Percentiles rank a stretch among this genome's conserved stretches.
These are phyloP conservation scores for Tulasnella calospora DNA, from an alignment of 768 basidiomycete species.

Conservation along the genomic window DNA sequence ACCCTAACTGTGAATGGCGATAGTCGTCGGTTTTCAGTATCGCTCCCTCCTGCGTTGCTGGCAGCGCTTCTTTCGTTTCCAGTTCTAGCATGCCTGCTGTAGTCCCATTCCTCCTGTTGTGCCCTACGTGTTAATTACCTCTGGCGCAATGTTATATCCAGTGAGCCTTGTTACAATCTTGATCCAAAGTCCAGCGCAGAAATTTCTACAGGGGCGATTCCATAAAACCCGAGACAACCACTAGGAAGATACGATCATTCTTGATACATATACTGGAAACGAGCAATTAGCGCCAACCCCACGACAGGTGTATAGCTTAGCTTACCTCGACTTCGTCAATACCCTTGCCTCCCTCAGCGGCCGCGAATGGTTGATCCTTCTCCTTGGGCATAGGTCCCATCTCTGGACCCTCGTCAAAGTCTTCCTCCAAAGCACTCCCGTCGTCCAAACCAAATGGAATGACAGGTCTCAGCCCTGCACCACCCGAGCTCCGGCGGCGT, in stretches of 20 bases:
- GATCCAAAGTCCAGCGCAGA: not conserved
- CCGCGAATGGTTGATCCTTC: slow-evolving; percentile 64
- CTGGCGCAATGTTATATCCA: not conserved
- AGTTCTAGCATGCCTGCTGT: not conserved
- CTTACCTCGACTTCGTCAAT: slow-evolving; percentile 75
- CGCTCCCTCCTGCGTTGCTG: not conserved
- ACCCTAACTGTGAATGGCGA: not conserved
- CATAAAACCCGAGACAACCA: not conserved
- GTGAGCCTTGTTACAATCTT: not conserved
- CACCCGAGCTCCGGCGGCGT: slow-evolving; percentile 67
- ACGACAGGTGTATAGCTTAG: not conserved
- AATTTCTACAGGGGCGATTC: not conserved
- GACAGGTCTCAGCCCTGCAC: slow-evolving; percentile 71
- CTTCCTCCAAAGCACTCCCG: slow-evolving; percentile 62
- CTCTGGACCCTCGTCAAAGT: slow-evolving; percentile 67
- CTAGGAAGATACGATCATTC: slow-evolving; percentile 13
- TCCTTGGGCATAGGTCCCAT: slow-evolving; percentile 74
- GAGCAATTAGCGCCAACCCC: not conserved
- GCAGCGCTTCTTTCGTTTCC: not conserved
- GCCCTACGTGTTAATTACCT: not conserved
- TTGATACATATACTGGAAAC: slow-evolving; percentile 27
- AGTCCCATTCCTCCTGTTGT: not conserved
- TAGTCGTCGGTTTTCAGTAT: not conserved
- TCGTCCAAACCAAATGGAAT: slow-evolving; percentile 72
- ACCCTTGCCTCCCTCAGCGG: slow-evolving; percentile 55